Conservation (phyloP, 2,329 filamentous ascomycete genomes). For the Zasmidium citrigriseum region DNA sequence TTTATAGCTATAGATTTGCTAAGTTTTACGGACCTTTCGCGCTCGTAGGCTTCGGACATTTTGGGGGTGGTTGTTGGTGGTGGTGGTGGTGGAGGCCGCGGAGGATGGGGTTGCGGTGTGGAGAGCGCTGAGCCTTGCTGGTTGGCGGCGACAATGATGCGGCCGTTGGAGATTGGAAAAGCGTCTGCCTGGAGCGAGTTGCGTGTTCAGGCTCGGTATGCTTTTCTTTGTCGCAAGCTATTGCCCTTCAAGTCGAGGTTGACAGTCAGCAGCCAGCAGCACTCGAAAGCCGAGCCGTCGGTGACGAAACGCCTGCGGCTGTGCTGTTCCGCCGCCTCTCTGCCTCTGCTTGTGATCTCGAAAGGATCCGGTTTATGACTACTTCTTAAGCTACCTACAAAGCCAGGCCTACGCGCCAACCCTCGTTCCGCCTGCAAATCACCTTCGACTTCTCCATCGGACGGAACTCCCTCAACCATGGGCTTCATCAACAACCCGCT, state of each 20-base stretch:
- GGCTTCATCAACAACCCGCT: constrained; percentile 56
- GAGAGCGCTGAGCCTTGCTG: no score
- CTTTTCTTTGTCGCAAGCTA: background rate
- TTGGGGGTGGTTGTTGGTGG: constrained; percentile 20
- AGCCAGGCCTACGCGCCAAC: no score
- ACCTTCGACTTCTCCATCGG: background rate
- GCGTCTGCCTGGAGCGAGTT: background rate
- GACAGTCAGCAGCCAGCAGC: background rate
- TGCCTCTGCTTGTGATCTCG: background rate
- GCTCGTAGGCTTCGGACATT: constrained; percentile 61
- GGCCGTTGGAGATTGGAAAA: no score
- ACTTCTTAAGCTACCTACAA: background rate
- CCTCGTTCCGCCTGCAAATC: background rate
- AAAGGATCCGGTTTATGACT: background rate
- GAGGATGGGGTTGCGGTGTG: background rate
- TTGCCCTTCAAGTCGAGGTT: background rate
- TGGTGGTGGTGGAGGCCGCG: background rate
- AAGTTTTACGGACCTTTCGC: constrained; percentile 51
- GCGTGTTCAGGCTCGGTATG: background rate
- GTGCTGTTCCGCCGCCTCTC: background rate
- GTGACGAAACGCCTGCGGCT: background rate
- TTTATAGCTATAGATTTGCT: background rate
- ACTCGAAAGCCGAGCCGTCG: background rate
- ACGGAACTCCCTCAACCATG: constrained; percentile 37
- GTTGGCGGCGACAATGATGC: no score